A percentile compares a stretch with the other conserved stretches of the same genome.
phyloP scores from a whole-genome alignment of 2,329 filamentous ascomycete species.

The Claviceps sp. region DNA sequence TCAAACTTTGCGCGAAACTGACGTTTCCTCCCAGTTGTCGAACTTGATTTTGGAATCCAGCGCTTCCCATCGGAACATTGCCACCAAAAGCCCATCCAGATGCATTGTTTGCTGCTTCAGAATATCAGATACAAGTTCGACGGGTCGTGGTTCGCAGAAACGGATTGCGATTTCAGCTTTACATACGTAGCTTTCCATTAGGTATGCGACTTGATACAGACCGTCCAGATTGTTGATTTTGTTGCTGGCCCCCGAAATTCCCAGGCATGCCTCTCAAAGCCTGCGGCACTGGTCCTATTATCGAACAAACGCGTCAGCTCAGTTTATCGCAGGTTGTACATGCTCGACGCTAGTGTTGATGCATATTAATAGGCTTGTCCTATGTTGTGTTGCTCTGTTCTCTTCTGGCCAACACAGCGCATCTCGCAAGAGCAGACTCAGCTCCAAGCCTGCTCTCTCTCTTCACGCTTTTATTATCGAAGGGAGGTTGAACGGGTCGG shows the following conservation, averaged over 20 bases:
- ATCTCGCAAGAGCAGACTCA: neutral
- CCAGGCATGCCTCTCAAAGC: conserved; percentile 47
- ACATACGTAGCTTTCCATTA: conserved; percentile 49
- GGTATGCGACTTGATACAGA: conserved; percentile 46
- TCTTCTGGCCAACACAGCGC: neutral
- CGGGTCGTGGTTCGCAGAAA: no score
- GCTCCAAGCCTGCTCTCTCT: neutral
- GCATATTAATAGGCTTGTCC: neutral
- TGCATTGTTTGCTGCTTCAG: conserved; percentile 31
- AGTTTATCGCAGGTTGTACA: neutral
- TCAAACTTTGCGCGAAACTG: conserved; percentile 54
- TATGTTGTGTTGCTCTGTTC: neutral
- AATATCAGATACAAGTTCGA: neutral
- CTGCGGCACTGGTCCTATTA: conserved; percentile 45
- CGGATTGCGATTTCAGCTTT: neutral
- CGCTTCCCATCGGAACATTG: conserved; percentile 45
- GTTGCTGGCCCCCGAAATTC: conserved; percentile 46
- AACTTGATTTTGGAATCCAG: conserved; percentile 37
- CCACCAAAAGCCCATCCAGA: conserved; percentile 50
- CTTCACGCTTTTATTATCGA: neutral
- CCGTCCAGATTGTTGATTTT: conserved; percentile 39
- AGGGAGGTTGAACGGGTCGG: neutral
- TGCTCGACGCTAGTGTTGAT: neutral
- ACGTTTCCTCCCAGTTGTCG: conserved; percentile 45
- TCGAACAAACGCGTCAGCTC: conserved; percentile 16